Evolutionary conservation across 768 basidiomycete species (phyloP).

Genomic region (Leccinum subgranulosum): DNA sequence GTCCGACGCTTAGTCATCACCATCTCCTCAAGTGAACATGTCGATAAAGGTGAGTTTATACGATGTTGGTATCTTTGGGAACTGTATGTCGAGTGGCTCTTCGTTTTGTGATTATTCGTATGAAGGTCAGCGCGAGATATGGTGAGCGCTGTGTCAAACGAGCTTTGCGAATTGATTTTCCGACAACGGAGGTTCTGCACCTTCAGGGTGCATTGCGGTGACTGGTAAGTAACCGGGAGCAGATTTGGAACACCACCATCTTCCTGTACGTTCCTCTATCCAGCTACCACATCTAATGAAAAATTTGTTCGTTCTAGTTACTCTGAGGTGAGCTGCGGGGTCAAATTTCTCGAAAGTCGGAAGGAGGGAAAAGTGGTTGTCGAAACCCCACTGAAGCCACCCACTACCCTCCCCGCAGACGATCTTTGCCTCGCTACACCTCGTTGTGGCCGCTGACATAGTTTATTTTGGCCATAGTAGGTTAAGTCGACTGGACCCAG

Average conservation of each 20-base stretch:
- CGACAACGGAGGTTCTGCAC: neutral
- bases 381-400: neutral
- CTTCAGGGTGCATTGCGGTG: neutral
- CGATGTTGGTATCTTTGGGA: neutral
- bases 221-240: neutral
- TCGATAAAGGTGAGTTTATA: neutral
- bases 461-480: no score
- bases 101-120: neutral
- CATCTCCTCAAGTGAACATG: no score
- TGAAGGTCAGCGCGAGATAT: neutral
- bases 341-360: neutral
- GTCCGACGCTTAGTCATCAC: conserved; percentile 26
- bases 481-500: no score
- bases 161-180: neutral
- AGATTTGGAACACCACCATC: neutral
- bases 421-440: neutral
- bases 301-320: neutral
- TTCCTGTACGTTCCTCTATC: neutral
- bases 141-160: neutral
- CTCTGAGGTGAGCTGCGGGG: neutral
- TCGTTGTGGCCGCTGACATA: neutral
- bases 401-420: neutral
- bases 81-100: neutral
- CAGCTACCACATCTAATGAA: neutral
- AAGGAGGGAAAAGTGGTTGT: neutral